phyloP scores from a whole-genome alignment of 495 filamentous ascomycete genomes.

The Hamigera avellanea region DNA sequence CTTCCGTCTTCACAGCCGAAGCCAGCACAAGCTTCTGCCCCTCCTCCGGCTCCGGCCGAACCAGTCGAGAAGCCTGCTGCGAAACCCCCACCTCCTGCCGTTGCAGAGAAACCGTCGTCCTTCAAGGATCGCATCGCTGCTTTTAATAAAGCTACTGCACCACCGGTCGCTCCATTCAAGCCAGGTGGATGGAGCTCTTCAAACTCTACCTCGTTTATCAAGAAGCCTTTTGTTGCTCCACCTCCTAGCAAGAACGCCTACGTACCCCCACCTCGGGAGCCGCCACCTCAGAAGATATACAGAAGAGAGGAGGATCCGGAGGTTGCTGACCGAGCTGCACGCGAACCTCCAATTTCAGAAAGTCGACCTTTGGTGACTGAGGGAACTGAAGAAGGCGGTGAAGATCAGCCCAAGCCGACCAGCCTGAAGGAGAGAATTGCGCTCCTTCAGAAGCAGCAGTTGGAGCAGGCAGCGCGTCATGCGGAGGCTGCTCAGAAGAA shows the following conservation, averaged over 20 bases:
- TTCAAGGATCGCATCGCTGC: conserved; percentile 94
- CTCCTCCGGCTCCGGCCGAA: conserved; percentile 14
- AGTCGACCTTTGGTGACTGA: conserved; percentile 43
- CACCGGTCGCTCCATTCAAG: conserved; percentile 81
- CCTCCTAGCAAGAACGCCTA: conserved; percentile 91
- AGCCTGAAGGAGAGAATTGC: conserved; percentile 93
- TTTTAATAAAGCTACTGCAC: conserved; percentile 82
- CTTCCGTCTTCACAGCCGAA: conserved; percentile 17
- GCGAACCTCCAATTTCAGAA: conserved; percentile 36
- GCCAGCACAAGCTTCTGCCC: conserved; percentile 12
- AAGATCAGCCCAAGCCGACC: conserved; percentile 77
- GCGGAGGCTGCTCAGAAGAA: conserved; percentile 72
- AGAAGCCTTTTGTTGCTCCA: conserved; percentile 96
- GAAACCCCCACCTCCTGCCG: conserved; percentile 46
- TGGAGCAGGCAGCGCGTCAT: conserved; percentile 72
- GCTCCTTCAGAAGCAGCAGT: conserved; percentile 83
- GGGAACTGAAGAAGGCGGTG: conserved; percentile 41
- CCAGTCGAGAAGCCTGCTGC: conserved; percentile 37
- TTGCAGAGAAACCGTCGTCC: conserved; percentile 74
- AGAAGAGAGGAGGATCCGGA: conserved; percentile 84
- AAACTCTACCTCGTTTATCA: conserved; percentile 63
- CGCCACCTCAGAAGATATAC: conserved; percentile 63
- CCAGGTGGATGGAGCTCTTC: conserved; percentile 49
- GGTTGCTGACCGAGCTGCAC: conserved; percentile 47
- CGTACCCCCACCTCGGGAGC: conserved; percentile 58